Conservation (phyloP, 345 rosid species). For the Noccaea caerulescens region DNA sequence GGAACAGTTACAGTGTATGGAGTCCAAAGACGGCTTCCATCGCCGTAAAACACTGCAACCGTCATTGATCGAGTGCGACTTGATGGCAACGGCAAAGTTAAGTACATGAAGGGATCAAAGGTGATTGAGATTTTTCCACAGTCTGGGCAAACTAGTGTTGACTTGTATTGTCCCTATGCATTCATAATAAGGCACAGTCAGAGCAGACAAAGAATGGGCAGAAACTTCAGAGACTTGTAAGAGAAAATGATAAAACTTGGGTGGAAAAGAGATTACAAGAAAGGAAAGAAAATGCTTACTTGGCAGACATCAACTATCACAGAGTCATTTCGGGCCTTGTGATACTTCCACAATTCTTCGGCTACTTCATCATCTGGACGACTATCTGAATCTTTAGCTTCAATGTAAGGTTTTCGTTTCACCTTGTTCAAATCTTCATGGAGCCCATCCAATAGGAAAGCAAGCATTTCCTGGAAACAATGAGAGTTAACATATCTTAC, state of each 20-base stretch:
- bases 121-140: slow-evolving; percentile 88
- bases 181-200: slow-evolving; percentile 14
- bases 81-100: slow-evolving; percentile 90
- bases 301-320: slow-evolving; percentile 95
- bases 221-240: not conserved
- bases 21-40: slow-evolving; percentile 76
- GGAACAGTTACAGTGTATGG: slow-evolving; percentile 76
- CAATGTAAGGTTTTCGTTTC: slow-evolving; percentile 82
- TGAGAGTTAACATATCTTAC: slow-evolving; percentile 10
- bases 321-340: slow-evolving; percentile 96
- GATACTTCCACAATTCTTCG: slow-evolving; percentile 82
- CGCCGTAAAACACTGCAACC: slow-evolving; percentile 75
- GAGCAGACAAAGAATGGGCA: slow-evolving; percentile 13
- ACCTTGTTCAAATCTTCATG: slow-evolving; percentile 98
- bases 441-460: slow-evolving; percentile 87
- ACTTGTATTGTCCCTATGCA: slow-evolving; percentile 88
- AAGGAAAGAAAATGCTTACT: slow-evolving; percentile 49
- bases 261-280: slow-evolving; percentile 20
- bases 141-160: slow-evolving; percentile 86
- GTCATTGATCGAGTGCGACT: slow-evolving; percentile 77
- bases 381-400: slow-evolving; percentile 78
- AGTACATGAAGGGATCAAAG: slow-evolving; percentile 95
- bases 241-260: not conserved
- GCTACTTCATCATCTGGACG: slow-evolving; percentile 91
- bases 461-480: slow-evolving; percentile 77